phyloP scores from a whole-genome alignment of 2,329 filamentous ascomycete genomes.

The Diaporthe citri region DNA sequence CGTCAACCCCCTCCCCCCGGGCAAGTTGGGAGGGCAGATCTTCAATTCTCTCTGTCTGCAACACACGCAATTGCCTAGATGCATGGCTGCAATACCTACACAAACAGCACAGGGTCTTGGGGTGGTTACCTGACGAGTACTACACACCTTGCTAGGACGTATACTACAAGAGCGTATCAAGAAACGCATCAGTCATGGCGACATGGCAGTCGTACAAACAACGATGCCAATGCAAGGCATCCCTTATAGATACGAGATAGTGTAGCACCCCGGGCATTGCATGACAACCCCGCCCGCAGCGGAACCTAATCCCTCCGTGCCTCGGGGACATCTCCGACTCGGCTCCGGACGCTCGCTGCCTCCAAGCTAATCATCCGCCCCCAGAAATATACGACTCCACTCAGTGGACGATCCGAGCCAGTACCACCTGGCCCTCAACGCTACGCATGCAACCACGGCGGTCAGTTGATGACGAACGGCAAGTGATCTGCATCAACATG shows the following conservation, averaged over 20 bases:
- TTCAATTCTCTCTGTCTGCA: no score
- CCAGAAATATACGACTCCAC: not conserved
- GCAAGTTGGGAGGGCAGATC: no score
- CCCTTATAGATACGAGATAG: not conserved
- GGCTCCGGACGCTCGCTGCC: slow-evolving; percentile 1
- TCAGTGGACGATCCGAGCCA: not conserved
- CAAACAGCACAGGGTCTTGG: not conserved
- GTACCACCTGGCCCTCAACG: not conserved
- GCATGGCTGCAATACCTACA: no score
- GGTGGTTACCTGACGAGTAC: not conserved
- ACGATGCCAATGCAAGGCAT: not conserved
- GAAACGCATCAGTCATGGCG: not conserved
- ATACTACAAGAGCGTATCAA: not conserved
- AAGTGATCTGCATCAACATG: not conserved
- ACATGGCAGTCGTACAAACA: not conserved
- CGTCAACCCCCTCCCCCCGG: no score
- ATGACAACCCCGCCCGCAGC: not conserved
- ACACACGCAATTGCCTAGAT: no score
- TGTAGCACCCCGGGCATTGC: no score
- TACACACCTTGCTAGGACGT: not conserved
- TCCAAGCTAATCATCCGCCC: not conserved
- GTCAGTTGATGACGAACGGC: not conserved
- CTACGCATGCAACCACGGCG: not conserved
- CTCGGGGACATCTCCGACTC: not conserved
- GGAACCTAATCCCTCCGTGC: not conserved